Conservation (phyloP, 1,284 basidiomycete species). For the Gastroboletus turbinatus region DNA sequence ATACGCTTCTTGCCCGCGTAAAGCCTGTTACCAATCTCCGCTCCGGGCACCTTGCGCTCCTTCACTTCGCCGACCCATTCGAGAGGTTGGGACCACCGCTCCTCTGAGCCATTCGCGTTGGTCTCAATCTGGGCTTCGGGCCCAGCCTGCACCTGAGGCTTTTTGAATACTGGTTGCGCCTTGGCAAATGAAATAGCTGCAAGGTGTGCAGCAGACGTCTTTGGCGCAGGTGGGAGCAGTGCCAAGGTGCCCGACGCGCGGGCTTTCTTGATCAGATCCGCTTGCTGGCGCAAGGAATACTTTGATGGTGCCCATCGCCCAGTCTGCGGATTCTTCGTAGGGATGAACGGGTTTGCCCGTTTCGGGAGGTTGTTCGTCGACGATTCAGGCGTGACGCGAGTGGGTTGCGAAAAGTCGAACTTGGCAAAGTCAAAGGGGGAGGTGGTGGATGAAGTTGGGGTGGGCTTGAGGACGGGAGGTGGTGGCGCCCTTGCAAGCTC, state of each 20-base stretch:
- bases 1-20: slow-evolving; percentile 74
- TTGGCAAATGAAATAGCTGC: slow-evolving; percentile 20
- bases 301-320: slow-evolving; percentile 67
- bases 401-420: slow-evolving; percentile 21
- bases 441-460: not conserved
- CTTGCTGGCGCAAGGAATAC: slow-evolving; percentile 72
- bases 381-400: slow-evolving; percentile 3
- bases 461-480: slow-evolving; percentile 36
- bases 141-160: not conserved
- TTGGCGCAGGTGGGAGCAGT: slow-evolving; percentile 65
- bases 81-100: slow-evolving; percentile 42
- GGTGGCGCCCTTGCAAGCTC: slow-evolving; percentile 41
- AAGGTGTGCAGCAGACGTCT: slow-evolving; percentile 35
- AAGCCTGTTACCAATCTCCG: slow-evolving; percentile 57
- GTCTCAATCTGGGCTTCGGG: not conserved
- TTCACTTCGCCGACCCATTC: slow-evolving; percentile 59
- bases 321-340: slow-evolving; percentile 55
- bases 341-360: slow-evolving; percentile 64
- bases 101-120: slow-evolving; percentile 12
- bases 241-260: slow-evolving; percentile 50
- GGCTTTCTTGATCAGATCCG: slow-evolving; percentile 73
- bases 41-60: slow-evolving; percentile 48
- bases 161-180: slow-evolving; percentile 18
- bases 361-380: slow-evolving; percentile 18
- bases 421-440: slow-evolving; percentile 23